Evolutionary conservation across 805 yeast genomes (phyloP), one percentile per base, ranked within the genome.

Genomic region (Wickerhamomyces rabaulensis): DNA sequence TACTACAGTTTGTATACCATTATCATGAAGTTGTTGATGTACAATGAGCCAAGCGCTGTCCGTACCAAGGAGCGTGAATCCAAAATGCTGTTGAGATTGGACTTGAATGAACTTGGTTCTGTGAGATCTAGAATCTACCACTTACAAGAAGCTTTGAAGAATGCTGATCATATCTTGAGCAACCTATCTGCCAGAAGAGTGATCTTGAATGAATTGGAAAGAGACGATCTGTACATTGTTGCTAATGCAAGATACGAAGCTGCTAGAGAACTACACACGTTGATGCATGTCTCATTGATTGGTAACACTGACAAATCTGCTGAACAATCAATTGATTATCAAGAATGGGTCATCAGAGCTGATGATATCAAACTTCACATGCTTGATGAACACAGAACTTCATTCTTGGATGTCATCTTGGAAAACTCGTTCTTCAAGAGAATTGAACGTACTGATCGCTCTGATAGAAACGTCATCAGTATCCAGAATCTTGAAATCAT

Each of bases 341-440:
- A 82, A 44, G 84, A 86, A 54, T 79, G 85, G 80, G 65, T 74
- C n/a, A 63, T 84, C 16, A 67, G 76, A 36, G 80, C 91, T 0
- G 90, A 84, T 53, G 84, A 84, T 49, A 71, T 89, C 38, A 78
- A 82, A 38, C 69, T 89, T 63, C 92, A 86, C 57, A 68, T 91
- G 60, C 67, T 89, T 48, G 80, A 79, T 46, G 78, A 77, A 10
- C 64, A 74, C 8, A 67, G 86, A 21, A 59, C 69, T 15, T 87
- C 92, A 10, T 80, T 91, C 54, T 62, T 88, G 43, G 92, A 85
- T 62, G 68, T 89, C 46, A 81, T 84, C 0, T 58, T 91, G 13
- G 82, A 83, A 1, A 73, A 76, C 27, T 76, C 86, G 3, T 69
- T 68, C 25, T 87, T 82, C 63, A 68, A 77, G 40, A 70, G 95